A percentile compares a stretch with the other conserved stretches of the same genome.
phyloP scores from a whole-genome alignment of 345 rosid genomes.

The Rhodomyrtus tomentosa region DNA sequence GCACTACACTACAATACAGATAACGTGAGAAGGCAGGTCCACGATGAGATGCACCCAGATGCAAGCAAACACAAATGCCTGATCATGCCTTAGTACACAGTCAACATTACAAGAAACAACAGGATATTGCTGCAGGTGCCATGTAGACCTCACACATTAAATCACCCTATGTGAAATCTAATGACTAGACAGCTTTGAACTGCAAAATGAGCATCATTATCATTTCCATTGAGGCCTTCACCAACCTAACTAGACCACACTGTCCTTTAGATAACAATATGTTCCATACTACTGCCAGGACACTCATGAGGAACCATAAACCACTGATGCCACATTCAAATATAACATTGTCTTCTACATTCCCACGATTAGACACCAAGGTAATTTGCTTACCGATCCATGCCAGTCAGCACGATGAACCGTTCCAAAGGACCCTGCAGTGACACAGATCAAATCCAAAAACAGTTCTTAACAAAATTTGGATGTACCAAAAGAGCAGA shows the following conservation, averaged over 20 bases:
- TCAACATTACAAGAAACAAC: neutral
- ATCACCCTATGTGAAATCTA: neutral
- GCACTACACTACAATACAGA: neutral
- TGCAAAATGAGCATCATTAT: neutral
- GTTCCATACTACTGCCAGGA: neutral
- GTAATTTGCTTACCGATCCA: conserved; percentile 72
- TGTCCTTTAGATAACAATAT: neutral
- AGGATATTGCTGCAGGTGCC: neutral
- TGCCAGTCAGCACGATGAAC: conserved; percentile 99
- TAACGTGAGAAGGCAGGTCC: neutral
- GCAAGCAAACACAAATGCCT: neutral
- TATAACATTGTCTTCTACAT: neutral
- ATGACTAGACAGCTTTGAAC: neutral
- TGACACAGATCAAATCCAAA: conserved; percentile 4
- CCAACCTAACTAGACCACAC: neutral
- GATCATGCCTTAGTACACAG: neutral
- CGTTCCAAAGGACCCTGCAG: conserved; percentile 98
- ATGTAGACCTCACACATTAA: neutral
- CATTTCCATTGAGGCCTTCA: neutral
- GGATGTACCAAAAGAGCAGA: conserved; percentile 10
- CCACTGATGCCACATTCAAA: neutral
- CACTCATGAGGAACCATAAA: neutral
- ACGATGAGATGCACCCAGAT: neutral
- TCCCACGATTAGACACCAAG: neutral
- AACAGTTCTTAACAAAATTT: neutral